These are phyloP conservation scores for Pythium volutum DNA, from an alignment of 352 stramenopile genomes.

Conservation along the genomic window DNA sequence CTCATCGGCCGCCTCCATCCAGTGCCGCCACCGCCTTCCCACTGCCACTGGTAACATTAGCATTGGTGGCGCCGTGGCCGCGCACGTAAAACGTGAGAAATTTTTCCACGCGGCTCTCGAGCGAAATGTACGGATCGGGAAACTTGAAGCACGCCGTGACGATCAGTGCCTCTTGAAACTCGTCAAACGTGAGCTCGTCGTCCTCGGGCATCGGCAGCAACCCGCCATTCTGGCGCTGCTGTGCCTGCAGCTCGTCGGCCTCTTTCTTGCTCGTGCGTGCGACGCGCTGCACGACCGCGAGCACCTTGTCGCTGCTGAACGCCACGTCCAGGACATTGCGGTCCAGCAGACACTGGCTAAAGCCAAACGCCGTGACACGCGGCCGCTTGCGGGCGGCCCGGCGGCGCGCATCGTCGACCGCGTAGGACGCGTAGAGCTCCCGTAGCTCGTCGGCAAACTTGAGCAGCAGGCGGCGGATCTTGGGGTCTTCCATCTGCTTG, in stretches of 20 bases:
- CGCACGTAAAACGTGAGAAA: slow-evolving; percentile 72
- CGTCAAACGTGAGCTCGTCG: slow-evolving; percentile 54
- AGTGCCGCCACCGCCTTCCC: background rate
- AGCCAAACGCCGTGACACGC: slow-evolving; percentile 57
- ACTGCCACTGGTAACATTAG: background rate
- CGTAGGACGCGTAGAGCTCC: slow-evolving; percentile 53
- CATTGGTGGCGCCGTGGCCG: slow-evolving; percentile 7
- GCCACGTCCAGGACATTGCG: slow-evolving; percentile 55
- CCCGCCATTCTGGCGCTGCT: background rate
- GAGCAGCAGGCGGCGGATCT: slow-evolving; percentile 56
- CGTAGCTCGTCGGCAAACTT: slow-evolving; percentile 63
- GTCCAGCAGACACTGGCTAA: slow-evolving; percentile 61
- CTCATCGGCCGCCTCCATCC: too few relatives aligned
- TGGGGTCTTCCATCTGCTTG: slow-evolving; percentile 65
- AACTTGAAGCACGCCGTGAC: slow-evolving; percentile 77
- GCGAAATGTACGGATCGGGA: slow-evolving; percentile 68
- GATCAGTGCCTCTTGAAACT: slow-evolving; percentile 70
- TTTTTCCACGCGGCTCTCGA: slow-evolving; percentile 74
- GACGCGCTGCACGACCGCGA: slow-evolving; percentile 56
- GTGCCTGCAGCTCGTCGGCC: slow-evolving; percentile 12
- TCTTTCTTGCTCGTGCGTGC: slow-evolving; percentile 32
- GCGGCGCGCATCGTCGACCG: slow-evolving; percentile 33
- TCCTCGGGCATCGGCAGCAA: slow-evolving; percentile 30
- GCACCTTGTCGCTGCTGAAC: slow-evolving; percentile 59
- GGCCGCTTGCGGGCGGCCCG: slow-evolving; percentile 24